A percentile compares a stretch with the other conserved stretches of the same genome.
phyloP scores from a whole-genome alignment of 2,329 filamentous ascomycete genomes.

The Tolypocladium pustulatum region DNA sequence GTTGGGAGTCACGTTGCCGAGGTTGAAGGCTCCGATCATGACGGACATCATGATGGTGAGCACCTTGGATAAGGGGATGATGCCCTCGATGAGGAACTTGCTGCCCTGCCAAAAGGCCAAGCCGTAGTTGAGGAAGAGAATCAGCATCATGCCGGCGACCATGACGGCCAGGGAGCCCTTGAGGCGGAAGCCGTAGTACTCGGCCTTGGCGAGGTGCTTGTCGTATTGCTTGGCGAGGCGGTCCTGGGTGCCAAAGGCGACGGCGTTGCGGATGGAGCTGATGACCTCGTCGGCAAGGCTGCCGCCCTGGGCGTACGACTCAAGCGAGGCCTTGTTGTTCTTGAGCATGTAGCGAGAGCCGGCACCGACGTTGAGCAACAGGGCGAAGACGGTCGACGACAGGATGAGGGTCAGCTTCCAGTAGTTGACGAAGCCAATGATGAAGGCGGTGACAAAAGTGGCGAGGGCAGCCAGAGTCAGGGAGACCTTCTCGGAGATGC shows the following conservation, averaged over 20 bases:
- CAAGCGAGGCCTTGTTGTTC: constrained; percentile 67
- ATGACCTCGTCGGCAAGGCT: constrained; percentile 90
- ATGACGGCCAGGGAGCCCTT: constrained; percentile 66
- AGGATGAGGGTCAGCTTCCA: constrained; percentile 92
- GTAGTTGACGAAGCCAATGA: constrained; percentile 83
- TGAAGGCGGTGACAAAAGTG: constrained; percentile 78
- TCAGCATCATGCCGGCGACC: constrained; percentile 72
- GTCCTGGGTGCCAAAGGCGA: constrained; percentile 87
- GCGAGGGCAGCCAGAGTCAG: constrained; percentile 66
- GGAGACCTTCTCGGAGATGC: constrained; percentile 81
- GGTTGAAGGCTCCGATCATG: constrained; percentile 85
- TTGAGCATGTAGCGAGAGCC: constrained; percentile 68
- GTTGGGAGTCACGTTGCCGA: constrained; percentile 82
- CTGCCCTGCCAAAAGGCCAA: constrained; percentile 85
- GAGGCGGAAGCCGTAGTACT: constrained; percentile 65
- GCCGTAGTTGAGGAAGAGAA: constrained; percentile 80
- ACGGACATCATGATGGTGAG: constrained; percentile 82
- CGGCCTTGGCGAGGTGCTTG: constrained; percentile 58
- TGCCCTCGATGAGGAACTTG: constrained; percentile 56
- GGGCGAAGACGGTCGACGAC: constrained; percentile 67
- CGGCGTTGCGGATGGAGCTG: constrained; percentile 83
- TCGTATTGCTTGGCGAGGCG: constrained; percentile 86
- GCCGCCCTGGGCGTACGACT: constrained; percentile 74
- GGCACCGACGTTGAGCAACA: constrained; percentile 66
- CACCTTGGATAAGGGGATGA: constrained; percentile 58